phyloP scores from a whole-genome alignment of 108 stramenopile genomes.

The Fragilaria crotonensis region DNA sequence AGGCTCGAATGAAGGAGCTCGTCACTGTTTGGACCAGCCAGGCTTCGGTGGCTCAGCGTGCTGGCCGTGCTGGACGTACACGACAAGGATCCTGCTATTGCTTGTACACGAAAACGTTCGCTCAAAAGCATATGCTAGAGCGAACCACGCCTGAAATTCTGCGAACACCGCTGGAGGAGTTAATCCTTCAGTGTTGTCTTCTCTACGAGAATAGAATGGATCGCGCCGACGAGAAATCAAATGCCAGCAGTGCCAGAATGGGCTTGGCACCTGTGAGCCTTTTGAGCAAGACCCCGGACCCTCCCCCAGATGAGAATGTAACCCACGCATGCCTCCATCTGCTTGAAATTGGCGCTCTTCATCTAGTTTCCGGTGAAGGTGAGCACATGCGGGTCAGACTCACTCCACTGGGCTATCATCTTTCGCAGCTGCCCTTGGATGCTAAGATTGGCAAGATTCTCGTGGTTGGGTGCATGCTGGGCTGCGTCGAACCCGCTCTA shows the following conservation, averaged over 20 bases:
- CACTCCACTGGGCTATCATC: slow-evolving; percentile 81
- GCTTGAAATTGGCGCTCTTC: slow-evolving; percentile 54
- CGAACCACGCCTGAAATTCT: slow-evolving; percentile 80
- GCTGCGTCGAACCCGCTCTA: slow-evolving; percentile 60
- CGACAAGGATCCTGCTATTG: slow-evolving; percentile 70
- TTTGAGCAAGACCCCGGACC: slow-evolving; percentile 65
- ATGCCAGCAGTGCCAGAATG: not conserved
- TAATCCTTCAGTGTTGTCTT: slow-evolving; percentile 61
- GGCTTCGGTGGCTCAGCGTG: slow-evolving; percentile 68
- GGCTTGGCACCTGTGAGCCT: slow-evolving; percentile 29
- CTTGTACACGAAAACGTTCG: slow-evolving; percentile 48
- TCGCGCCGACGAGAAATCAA: not conserved
- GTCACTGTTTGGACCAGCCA: slow-evolving; percentile 54
- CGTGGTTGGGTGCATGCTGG: slow-evolving; percentile 57
- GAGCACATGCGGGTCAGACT: slow-evolving; percentile 25
- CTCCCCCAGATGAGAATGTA: slow-evolving; percentile 51
- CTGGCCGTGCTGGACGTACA: slow-evolving; percentile 88
- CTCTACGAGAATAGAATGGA: slow-evolving; percentile 41
- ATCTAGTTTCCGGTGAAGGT: slow-evolving; percentile 16
- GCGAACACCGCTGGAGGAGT: slow-evolving; percentile 81
- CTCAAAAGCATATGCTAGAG: slow-evolving; percentile 24
- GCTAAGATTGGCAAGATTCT: slow-evolving; percentile 72
- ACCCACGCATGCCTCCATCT: slow-evolving; percentile 48
- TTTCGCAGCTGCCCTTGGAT: slow-evolving; percentile 80
- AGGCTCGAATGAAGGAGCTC: slow-evolving; percentile 56